These are phyloP conservation scores for Colletotrichum plurivorum DNA, from an alignment of 2,329 filamentous ascomycete genomes.

Conservation along the genomic window DNA sequence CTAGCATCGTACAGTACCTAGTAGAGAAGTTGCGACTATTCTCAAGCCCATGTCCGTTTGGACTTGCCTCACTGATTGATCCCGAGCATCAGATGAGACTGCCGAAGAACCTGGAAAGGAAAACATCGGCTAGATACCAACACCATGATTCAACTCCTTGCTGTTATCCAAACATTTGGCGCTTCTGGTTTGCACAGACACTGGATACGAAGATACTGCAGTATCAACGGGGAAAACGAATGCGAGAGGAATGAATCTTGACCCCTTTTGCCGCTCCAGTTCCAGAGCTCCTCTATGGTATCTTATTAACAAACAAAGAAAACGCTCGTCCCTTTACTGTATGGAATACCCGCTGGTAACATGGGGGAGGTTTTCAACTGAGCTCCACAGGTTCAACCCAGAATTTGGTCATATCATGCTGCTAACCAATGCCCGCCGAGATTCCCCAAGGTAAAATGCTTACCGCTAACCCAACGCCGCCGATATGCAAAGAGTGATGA, in stretches of 20 bases:
- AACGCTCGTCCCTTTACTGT: conserved; percentile 32
- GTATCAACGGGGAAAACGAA: background rate
- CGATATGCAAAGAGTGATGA: conserved; percentile 24
- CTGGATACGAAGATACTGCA: background rate
- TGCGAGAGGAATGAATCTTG: background rate
- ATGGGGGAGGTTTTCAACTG: background rate
- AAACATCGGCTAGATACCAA: too few species aligned
- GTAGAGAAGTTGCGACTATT: too few species aligned
- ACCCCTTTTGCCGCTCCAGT: background rate
- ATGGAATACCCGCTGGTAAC: conserved; percentile 14
- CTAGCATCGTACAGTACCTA: too few species aligned
- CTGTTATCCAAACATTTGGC: too few species aligned
- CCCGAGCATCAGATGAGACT: too few species aligned
- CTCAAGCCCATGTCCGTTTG: too few species aligned
- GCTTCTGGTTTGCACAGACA: background rate
- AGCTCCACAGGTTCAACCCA: conserved; percentile 3
- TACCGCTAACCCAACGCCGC: conserved; percentile 36
- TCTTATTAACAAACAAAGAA: conserved; percentile 27
- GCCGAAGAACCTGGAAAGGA: too few species aligned
- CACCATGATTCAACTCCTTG: too few species aligned
- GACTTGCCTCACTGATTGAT: too few species aligned
- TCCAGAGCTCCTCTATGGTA: conserved; percentile 36
- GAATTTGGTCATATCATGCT: conserved; percentile 6
- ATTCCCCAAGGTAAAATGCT: conserved; percentile 17
- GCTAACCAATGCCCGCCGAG: conserved; percentile 24